Percentiles rank a stretch among this genome's conserved stretches.
Evolutionary conservation across 2,329 filamentous ascomycete genomes (phyloP).

Genomic region (Trichothecium roseum): DNA sequence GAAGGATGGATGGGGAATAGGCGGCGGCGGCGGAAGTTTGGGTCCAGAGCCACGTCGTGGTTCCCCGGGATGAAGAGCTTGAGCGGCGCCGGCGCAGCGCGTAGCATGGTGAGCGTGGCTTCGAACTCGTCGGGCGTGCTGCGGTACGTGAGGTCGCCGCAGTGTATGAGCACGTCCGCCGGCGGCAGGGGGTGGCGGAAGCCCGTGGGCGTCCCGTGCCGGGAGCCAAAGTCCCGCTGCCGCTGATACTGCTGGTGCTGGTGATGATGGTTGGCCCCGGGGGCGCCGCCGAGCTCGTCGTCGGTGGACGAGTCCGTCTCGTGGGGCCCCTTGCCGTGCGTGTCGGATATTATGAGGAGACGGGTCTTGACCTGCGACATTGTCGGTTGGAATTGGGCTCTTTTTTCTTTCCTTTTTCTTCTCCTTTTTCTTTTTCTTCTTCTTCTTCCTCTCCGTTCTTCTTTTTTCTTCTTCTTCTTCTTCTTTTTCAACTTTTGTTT

Average conservation of each 20-base stretch:
- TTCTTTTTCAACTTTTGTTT: no score
- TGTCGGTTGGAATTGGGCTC: no score
- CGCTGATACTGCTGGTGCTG: no score
- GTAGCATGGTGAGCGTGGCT: slow-evolving; percentile 29
- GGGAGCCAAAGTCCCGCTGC: no score
- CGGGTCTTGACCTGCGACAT: slow-evolving; percentile 18
- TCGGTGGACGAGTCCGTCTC: slow-evolving; percentile 9
- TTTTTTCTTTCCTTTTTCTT: no score
- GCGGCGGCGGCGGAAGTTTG: slow-evolving; percentile 10
- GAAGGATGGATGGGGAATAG: no score
- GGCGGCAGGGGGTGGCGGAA: slow-evolving; percentile 19
- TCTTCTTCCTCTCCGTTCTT: no score
- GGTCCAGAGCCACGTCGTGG: slow-evolving; percentile 37
- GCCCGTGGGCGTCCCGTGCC: slow-evolving; percentile 11
- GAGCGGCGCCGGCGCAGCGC: slow-evolving; percentile 31
- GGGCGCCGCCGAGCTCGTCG: slow-evolving; percentile 11
- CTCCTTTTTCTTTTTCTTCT: no score
- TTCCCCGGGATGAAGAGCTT: slow-evolving; percentile 47
- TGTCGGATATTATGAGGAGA: slow-evolving; percentile 28
- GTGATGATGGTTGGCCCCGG: no score
- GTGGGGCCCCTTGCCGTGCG: slow-evolving; percentile 16
- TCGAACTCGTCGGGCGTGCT: slow-evolving; percentile 29
- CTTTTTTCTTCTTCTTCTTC: no score
- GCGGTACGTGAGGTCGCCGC: slow-evolving; percentile 37
- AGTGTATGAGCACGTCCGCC: slow-evolving; percentile 40